A percentile compares a stretch with the other conserved stretches of the same genome.
phyloP scores from a whole-genome alignment of 352 stramenopile species.

The Phytophthora chlamydospora region DNA sequence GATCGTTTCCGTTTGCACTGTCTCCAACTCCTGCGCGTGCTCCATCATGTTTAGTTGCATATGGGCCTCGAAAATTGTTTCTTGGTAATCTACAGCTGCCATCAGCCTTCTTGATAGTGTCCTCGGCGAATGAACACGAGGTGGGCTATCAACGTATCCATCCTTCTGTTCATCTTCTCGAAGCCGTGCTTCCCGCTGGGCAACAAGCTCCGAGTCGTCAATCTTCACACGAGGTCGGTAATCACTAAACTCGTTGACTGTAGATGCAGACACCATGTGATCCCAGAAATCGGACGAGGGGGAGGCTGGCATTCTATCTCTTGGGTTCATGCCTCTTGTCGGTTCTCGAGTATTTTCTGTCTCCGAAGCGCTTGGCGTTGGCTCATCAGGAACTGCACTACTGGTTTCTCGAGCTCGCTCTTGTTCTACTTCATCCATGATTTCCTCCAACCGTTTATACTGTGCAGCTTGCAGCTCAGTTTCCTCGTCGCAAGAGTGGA shows the following conservation, averaged over 20 bases:
- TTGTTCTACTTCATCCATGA: constrained; percentile 51
- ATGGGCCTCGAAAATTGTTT: constrained; percentile 67
- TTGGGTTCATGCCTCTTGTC: not conserved
- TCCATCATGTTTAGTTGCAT: constrained; percentile 67
- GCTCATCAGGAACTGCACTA: not conserved
- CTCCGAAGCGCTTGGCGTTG: too few relatives aligned
- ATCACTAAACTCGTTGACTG: not conserved
- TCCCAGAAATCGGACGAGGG: constrained; percentile 42
- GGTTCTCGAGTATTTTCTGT: not conserved
- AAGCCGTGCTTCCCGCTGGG: constrained; percentile 26
- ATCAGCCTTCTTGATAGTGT: constrained; percentile 57
- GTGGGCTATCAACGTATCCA: constrained; percentile 21
- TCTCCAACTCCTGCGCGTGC: constrained; percentile 54
- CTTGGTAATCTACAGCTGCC: constrained; percentile 72
- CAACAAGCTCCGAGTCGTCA: constrained; percentile 32
- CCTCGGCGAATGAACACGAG: constrained; percentile 47
- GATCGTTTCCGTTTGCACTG: constrained; percentile 58
- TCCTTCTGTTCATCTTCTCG: constrained; percentile 15
- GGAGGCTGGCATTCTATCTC: constrained; percentile 4
- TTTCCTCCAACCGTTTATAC: constrained; percentile 49
- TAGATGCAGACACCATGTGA: constrained; percentile 26
- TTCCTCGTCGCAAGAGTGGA: constrained; percentile 5
- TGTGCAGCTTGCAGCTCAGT: constrained; percentile 4
- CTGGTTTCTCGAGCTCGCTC: constrained; percentile 23
- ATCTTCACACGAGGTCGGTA: constrained; percentile 21